These are phyloP conservation scores for Fusarium ramigenum DNA, from an alignment of 2,329 filamentous ascomycete species.

Conservation along the genomic window DNA sequence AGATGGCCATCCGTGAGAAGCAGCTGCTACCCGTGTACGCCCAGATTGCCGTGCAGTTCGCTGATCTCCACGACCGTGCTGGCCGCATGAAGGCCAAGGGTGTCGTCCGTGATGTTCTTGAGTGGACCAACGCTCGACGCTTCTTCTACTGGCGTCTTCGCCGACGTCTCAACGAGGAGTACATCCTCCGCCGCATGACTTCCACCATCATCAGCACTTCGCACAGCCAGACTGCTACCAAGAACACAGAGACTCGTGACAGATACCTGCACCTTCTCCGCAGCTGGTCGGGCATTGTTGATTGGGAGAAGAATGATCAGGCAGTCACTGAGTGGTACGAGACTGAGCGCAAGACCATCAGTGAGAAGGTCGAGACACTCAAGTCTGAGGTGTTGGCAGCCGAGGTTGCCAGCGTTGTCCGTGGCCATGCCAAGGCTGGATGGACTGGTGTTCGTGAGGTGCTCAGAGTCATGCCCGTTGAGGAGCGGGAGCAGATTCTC, in stretches of 20 bases:
- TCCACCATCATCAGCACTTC: constrained; percentile 49
- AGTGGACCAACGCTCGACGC: constrained; percentile 88
- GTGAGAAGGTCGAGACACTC: constrained; percentile 84
- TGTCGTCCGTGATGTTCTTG: constrained; percentile 82
- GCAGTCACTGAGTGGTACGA: constrained; percentile 96
- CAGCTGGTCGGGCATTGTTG: constrained; percentile 81
- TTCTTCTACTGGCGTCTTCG: constrained; percentile 99
- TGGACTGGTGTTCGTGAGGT: constrained; percentile 89
- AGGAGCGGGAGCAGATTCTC: constrained; percentile 86
- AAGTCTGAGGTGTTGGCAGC: constrained; percentile 74
- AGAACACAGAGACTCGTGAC: constrained; percentile 65
- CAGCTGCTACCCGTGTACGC: constrained; percentile 90
- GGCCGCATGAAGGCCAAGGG: constrained; percentile 99
- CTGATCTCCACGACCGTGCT: constrained; percentile 94
- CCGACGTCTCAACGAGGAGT: constrained; percentile 95
- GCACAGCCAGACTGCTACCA: constrained; percentile 48
- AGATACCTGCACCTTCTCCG: constrained; percentile 78
- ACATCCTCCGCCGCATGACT: constrained; percentile 90
- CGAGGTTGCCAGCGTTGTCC: constrained; percentile 58
- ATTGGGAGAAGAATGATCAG: constrained; percentile 82
- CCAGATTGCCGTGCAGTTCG: constrained; percentile 96
- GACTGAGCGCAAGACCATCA: constrained; percentile 85
- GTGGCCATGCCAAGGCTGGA: constrained; percentile 68
- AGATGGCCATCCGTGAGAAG: constrained; percentile 88
- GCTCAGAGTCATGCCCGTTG: constrained; percentile 84